Base-by-base conservation (phyloP, 2,329 filamentous ascomycete genomes). In the Ophioceras dolichostomum region DNA sequence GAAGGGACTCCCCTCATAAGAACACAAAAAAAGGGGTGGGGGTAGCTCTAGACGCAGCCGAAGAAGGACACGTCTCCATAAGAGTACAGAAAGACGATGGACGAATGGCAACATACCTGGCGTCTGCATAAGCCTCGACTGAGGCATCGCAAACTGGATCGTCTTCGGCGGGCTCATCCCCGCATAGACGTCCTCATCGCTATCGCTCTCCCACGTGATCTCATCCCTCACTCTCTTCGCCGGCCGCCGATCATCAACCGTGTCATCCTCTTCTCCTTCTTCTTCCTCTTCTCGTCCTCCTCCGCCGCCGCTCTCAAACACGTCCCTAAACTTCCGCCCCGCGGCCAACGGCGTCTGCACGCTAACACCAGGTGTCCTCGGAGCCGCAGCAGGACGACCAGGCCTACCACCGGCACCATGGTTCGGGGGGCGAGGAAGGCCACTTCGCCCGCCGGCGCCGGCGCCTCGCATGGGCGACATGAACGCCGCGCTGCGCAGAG, bases 151-250 rank as follows among this genome's bases (percentile, higher is more conserved):
- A 56, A 93, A 93, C 51, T 88, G 83, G 42, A 93, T 88, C 10
- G 85, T 91, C 66, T 96, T 96, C 0, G 91, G 91, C 20, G 91
- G 91, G 51, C 85, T 94, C 59, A 87, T 80, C 5, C 79, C 84
- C 6, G 71, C 72, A 41, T 81, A 79, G 5, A 74, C 52, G 30
- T 79, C 73, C 9, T 76, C 73, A 20, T 82, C 80, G 39, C 76
- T 78, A 43, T 87, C 80, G 49, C 78, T 83, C 37, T 88, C 80
- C 79, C 86, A 91, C 14, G 67, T 68, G 39, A 78, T 74, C 51
- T 79, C 75, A 37, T 74, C 70, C 40, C 54, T 60, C 20, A 57
- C 53, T 17, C 16, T 37, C 28, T 9, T 20, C 30, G 7, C 14
- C 12, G 14, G 14, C 30, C 17, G 12, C 14, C 14, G 19, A 12